Evolutionary conservation across 371 early-diverging fungal genomes (phyloP), one percentile per base, ranked within the genome.

Genomic region (Zopfochytrium polystomum): DNA sequence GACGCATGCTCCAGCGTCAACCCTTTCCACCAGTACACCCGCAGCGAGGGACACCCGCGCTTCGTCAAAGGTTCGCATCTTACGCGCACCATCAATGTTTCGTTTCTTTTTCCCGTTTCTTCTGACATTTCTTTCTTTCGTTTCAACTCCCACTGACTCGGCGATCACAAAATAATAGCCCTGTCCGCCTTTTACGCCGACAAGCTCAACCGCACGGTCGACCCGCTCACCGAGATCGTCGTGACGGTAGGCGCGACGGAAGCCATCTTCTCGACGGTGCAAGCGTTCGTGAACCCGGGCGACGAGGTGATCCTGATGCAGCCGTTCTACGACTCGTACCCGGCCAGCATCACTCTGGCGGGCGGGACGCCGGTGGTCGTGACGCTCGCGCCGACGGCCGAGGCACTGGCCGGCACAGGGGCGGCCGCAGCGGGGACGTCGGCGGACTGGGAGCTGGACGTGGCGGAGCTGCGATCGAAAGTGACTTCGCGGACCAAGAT

Each of bases 221-320:
- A 95, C 69, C 87, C 91, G 1, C 83, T 89, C 49, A 80, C 83
- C 1, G 90, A 96, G 68, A 85, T 96, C 63, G 69, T 95, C 31
- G 88, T 91, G 3, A 89, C 94, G 38, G 91, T 92, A 18, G 97
- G 97, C 44, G 97, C 93, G 3, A 92, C 92, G 61, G 94, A 95
- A 83, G 95, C 60, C 87, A 90, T 92, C 78, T 89, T 79, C 80
- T 80, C 85, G 38, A 83, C 86, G 13, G 87, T 91, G 66, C 84
- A 87, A 44, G 89, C 85, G 25, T 90, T 85, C 44, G 68, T 92
- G 56, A 76, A 90, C 66, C 80, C 85, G 32, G 92, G 87, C 4
- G 84, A 88, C 60, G 95, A 95, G 60, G 93, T 90, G 34, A 89
- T 96, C 57, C 76, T 91, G 55, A 92, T 96, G 80, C 77, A 76